Evolutionary conservation across 768 basidiomycete genomes (phyloP).

Genomic region (Plicaturopsis crispa): DNA sequence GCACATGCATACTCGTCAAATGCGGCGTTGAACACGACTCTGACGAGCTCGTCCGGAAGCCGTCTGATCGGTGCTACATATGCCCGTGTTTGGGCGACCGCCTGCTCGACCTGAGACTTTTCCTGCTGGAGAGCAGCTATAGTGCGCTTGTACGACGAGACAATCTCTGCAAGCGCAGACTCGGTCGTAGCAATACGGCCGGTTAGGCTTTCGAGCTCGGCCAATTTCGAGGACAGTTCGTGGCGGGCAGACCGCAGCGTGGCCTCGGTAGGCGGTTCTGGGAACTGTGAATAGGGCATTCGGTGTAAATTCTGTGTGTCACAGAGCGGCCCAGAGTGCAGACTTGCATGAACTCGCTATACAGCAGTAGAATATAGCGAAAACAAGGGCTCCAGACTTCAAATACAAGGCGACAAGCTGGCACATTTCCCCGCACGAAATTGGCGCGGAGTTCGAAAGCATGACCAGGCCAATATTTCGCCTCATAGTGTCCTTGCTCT

Average conservation of each 20-base stretch:
- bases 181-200: slow-evolving; percentile 47
- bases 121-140: slow-evolving; percentile 51
- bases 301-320: too few relatives aligned
- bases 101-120: slow-evolving; percentile 38
- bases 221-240: slow-evolving; percentile 26
- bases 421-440: too few relatives aligned
- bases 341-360: too few relatives aligned
- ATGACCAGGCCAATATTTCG: too few relatives aligned
- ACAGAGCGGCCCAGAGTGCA: too few relatives aligned
- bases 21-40: slow-evolving; percentile 62
- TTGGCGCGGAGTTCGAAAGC: too few relatives aligned
- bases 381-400: too few relatives aligned
- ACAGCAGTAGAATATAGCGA: too few relatives aligned
- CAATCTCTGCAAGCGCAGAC: slow-evolving; percentile 46
- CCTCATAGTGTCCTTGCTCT: too few relatives aligned
- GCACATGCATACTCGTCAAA: slow-evolving; percentile 68
- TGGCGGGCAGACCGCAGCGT: slow-evolving; percentile 45
- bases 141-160: slow-evolving; percentile 42
- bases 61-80: slow-evolving; percentile 69
- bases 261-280: slow-evolving; percentile 54
- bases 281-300: too few relatives aligned
- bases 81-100: slow-evolving; percentile 42
- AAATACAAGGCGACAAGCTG: too few relatives aligned
- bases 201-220: slow-evolving; percentile 24
- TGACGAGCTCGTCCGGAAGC: slow-evolving; percentile 65